Evolutionary conservation across 495 filamentous ascomycete species (phyloP).

Genomic region (Penicillium pulvis): DNA sequence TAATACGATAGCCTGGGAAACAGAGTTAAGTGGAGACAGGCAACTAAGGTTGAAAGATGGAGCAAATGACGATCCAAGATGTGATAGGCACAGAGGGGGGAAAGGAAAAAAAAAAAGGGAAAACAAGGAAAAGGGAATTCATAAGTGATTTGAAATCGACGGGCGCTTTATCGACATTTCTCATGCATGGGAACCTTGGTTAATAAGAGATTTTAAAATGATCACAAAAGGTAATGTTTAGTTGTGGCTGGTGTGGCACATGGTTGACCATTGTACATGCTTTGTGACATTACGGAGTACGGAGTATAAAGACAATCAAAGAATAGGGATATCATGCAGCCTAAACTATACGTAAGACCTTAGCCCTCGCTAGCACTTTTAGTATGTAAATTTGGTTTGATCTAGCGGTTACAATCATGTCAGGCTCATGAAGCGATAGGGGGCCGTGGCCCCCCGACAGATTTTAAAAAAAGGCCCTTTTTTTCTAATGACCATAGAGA

Average conservation of each 20-base stretch:
- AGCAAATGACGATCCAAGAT: slow-evolving; percentile 24
- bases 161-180: background rate
- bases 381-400: too few species aligned
- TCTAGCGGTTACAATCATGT: too few species aligned
- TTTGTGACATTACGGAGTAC: background rate
- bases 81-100: slow-evolving; percentile 15
- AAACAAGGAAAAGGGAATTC: slow-evolving; percentile 11
- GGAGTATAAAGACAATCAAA: background rate
- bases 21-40: slow-evolving; percentile 27
- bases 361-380: too few species aligned
- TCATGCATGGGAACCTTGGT: slow-evolving; percentile 31
- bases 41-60: slow-evolving; percentile 27
- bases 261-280: background rate
- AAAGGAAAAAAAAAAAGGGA: slow-evolving; percentile 13
- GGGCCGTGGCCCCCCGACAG: background rate
- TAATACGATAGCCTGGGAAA: slow-evolving; percentile 23
- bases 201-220: background rate
- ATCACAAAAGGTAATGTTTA: background rate
- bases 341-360: background rate
- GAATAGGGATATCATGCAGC: background rate
- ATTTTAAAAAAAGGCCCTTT: background rate
- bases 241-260: slow-evolving; percentile 6
- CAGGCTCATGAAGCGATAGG: background rate
- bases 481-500: background rate
- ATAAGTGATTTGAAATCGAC: slow-evolving; percentile 22